Base-by-base conservation (phyloP, 2,329 filamentous ascomycete genomes). In the Nannizziopsis barbatae region DNA sequence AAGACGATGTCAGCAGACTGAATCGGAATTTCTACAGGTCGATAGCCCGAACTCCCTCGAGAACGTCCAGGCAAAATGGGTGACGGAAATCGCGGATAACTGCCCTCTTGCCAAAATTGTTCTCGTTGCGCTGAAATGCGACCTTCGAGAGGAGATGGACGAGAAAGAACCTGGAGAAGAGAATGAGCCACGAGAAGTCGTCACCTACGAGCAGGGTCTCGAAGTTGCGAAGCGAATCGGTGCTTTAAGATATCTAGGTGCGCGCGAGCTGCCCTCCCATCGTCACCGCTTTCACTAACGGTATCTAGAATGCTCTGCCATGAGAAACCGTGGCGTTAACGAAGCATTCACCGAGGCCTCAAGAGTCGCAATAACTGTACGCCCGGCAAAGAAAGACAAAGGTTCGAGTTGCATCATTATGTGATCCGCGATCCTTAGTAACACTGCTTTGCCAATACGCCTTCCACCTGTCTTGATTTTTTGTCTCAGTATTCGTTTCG, bases 41-140 rank as follows among this genome's bases (percentile, higher is more conserved):
- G 92, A 98, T 69, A 95, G 86, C 65, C 87, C 84, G 57, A 89
- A 95, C 67, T 95, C 89, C 2, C 80, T 98, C 53, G 92, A 98
- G 68, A 98, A 98, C 77, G 88, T 98, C 53, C 88, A 95, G 67
- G 90, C 86, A 58, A 98, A 98, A 71, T 98, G 92, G 92, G 86
- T 95, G 4, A 84, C 86, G 53, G 92, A 98, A 69, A 98, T 98
- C 57, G 86, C 89, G 54, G 92, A 98, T 70, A 95, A 98, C 71
- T 96, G 92, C 69, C 87, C 88, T 1, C 86, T 84, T 50, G 92
- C 95, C 55, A 94, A 93, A 68, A 79, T 98, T 40, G 92, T 98
- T 14, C 76, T 98, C 6, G 89, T 95, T 3, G 92, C 92, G 18
- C 77, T 98, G 57, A 98, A 98, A 72, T 98, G 92, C 71, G 92